Conservation (phyloP, 768 basidiomycete genomes). For the Paxillus ammoniavirescens region DNA sequence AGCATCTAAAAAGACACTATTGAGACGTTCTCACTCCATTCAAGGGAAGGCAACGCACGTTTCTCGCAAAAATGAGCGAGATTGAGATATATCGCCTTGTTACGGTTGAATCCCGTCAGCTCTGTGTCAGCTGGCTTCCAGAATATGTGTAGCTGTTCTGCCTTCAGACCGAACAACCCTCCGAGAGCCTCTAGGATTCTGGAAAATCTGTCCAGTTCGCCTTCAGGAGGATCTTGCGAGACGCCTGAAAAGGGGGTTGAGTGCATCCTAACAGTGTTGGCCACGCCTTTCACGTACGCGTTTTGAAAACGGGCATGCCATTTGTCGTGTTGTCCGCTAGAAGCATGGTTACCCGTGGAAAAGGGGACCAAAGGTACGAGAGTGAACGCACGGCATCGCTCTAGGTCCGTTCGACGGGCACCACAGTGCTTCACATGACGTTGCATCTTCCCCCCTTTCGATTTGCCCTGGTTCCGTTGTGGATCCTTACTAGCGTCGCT, state of each 20-base stretch:
- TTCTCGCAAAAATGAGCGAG: conserved; percentile 9
- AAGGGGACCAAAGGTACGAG: background rate
- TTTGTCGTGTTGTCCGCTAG: background rate
- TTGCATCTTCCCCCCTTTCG: conserved; percentile 9
- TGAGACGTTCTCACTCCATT: background rate
- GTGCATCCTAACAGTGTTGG: background rate
- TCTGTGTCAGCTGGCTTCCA: conserved; percentile 5
- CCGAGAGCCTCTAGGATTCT: conserved; percentile 3
- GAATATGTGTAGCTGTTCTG: conserved; percentile 10
- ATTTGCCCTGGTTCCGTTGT: background rate
- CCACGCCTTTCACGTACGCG: background rate
- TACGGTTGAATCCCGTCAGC: conserved; percentile 20
- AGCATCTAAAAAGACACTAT: background rate
- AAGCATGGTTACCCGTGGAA: background rate
- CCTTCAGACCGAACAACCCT: conserved; percentile 1
- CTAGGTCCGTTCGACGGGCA: conserved; percentile 4
- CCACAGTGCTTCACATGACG: conserved; percentile 11
- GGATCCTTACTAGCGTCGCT: background rate
- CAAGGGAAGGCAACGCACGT: conserved; percentile 3
- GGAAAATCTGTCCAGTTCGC: conserved; percentile 5
- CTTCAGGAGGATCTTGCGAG: background rate
- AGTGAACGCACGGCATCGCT: conserved; percentile 9
- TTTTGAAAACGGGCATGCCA: conserved; percentile 3
- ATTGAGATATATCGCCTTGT: conserved; percentile 11
- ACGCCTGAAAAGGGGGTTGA: background rate